A percentile compares a stretch with the other conserved stretches of the same genome.
Evolutionary conservation across 73 alveolate genomes (phyloP).

Genomic region (Stentor coeruleus): DNA sequence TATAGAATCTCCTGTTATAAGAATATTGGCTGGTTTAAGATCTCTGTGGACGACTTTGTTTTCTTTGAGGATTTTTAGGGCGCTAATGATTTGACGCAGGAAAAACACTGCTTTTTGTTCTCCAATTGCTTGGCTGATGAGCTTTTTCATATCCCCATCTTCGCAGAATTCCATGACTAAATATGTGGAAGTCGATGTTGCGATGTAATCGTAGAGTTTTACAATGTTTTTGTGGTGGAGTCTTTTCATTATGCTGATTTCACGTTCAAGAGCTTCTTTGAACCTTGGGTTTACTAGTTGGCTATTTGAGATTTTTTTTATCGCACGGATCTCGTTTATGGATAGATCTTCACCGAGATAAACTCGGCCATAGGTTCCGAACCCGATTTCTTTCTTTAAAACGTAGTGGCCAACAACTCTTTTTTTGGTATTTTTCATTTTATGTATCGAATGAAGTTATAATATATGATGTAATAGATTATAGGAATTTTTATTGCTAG

Average conservation of each 20-base stretch:
- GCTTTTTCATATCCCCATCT: constrained; percentile 71
- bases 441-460: too few species aligned
- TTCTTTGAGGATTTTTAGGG: constrained; percentile 66
- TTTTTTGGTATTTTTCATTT: too few species aligned
- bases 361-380: constrained; percentile 26
- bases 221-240: constrained; percentile 70
- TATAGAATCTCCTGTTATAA: constrained; percentile 43
- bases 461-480: too few species aligned
- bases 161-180: constrained; percentile 86
- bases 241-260: constrained; percentile 42
- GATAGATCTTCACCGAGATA: constrained; percentile 35
- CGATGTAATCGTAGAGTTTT: constrained; percentile 66
- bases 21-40: constrained; percentile 68
- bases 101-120: constrained; percentile 72
- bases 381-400: constrained; percentile 13
- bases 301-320: constrained; percentile 41
- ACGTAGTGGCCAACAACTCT: constrained; percentile 4
- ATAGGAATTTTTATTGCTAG: too few species aligned
- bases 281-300: constrained; percentile 27
- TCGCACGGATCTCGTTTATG: constrained; percentile 36
- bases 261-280: constrained; percentile 30
- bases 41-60: constrained; percentile 67
- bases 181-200: constrained; percentile 54
- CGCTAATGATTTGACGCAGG: constrained; percentile 65
- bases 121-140: constrained; percentile 39